These are phyloP conservation scores for Penicillium sp. DNA, from an alignment of 2,329 filamentous ascomycete genomes.

Conservation along the genomic window DNA sequence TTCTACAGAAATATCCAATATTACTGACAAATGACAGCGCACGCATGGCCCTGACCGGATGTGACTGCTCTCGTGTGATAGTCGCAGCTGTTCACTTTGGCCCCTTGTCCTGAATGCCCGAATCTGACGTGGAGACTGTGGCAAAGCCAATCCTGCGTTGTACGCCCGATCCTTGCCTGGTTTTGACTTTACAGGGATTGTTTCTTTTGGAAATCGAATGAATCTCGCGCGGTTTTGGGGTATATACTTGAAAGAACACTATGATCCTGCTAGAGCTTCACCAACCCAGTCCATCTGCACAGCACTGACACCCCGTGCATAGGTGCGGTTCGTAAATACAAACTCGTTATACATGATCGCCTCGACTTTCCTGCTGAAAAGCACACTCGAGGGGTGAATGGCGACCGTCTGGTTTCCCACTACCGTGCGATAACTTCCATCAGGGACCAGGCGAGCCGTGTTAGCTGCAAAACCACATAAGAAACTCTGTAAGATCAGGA, in stretches of 20 bases:
- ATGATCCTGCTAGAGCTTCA: constrained; percentile 40
- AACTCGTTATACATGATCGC: constrained; percentile 62
- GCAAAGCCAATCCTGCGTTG: constrained; percentile 13
- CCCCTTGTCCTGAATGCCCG: background rate
- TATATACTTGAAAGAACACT: constrained; percentile 8
- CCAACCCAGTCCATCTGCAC: constrained; percentile 59
- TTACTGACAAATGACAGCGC: too few species aligned
- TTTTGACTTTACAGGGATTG: too few species aligned
- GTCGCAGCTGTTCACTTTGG: background rate
- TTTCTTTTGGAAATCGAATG: background rate
- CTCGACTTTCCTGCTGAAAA: constrained; percentile 56
- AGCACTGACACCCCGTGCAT: constrained; percentile 57
- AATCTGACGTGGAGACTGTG: constrained; percentile 15
- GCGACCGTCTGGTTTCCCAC: constrained; percentile 57
- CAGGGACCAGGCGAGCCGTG: constrained; percentile 54
- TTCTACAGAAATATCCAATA: too few species aligned
- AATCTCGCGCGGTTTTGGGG: constrained; percentile 3
- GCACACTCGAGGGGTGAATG: constrained; percentile 57
- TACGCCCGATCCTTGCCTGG: too few species aligned
- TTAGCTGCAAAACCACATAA: constrained; percentile 56
- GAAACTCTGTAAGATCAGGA: constrained; percentile 53
- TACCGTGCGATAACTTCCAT: constrained; percentile 57
- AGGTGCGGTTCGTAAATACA: constrained; percentile 59
- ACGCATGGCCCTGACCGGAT: constrained; percentile 5
- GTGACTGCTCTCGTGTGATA: constrained; percentile 19